phyloP scores from a whole-genome alignment of 495 filamentous ascomycete species.

The Lophium mytilinum region DNA sequence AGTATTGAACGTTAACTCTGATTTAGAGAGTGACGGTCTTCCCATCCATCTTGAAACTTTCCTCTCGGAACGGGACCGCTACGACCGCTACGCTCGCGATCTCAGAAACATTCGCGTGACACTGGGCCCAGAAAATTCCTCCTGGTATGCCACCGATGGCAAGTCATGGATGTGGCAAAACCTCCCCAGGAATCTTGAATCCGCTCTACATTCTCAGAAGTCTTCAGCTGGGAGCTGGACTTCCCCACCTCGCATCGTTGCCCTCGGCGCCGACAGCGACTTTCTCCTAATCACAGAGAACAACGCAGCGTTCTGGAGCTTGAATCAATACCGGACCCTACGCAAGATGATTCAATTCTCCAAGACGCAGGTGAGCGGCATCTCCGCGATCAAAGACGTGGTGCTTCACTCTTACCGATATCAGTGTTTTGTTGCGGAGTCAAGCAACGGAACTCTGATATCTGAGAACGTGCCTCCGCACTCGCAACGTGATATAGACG shows the following conservation, averaged over 20 bases:
- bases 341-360: slow-evolving; percentile 6
- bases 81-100: background rate
- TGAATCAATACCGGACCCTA: slow-evolving; percentile 6
- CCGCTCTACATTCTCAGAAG: slow-evolving; percentile 12
- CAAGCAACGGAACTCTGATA: slow-evolving; percentile 7
- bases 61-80: slow-evolving; percentile 2
- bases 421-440: slow-evolving; percentile 12
- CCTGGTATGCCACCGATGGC: slow-evolving; percentile 13
- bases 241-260: slow-evolving; percentile 19
- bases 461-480: slow-evolving; percentile 10
- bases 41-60: slow-evolving; percentile 12
- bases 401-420: slow-evolving; percentile 16
- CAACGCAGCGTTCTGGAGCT: slow-evolving; percentile 12
- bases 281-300: slow-evolving; percentile 16
- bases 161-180: slow-evolving; percentile 13
- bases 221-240: slow-evolving; percentile 3
- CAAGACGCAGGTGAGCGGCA: slow-evolving; percentile 2
- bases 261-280: slow-evolving; percentile 9
- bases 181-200: slow-evolving; percentile 7
- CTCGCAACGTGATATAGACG: background rate
- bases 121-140: slow-evolving; percentile 18
- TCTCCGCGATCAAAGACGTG: slow-evolving; percentile 5
- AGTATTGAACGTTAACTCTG: background rate
- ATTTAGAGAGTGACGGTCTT: slow-evolving; percentile 11
- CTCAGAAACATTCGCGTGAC: slow-evolving; percentile 7